Base-by-base conservation (phyloP, 164 flowering plant genomes). In the Aristolochia californica region DNA sequence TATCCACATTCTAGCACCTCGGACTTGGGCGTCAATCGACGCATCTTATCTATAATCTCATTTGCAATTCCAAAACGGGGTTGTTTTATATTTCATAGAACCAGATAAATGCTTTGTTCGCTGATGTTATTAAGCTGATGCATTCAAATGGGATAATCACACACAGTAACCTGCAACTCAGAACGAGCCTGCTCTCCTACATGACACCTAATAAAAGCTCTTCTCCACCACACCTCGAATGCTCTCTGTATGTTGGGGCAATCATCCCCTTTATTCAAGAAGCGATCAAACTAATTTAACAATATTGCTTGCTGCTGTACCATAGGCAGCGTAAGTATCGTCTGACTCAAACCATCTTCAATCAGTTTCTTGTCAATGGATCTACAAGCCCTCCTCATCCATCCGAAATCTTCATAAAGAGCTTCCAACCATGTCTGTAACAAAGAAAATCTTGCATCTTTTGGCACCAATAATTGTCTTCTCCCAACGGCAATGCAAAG, bases 161-260 rank as follows among this genome's bases (percentile, higher is more conserved):
- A 48, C 8, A 60, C 54, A 16, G 64, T 43, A 48, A 56, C 55
- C 61, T 61, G 61, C 61, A 55, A 40, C 34, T 58, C 62, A 51
- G 67, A 64, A 17, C 27, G 64, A 55, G 67, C 82, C 16, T 57
- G 69, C 15, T 62, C 59, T 0, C 74, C 45, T 17, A 43, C 68
- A 58, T 71, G 68, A 25, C 77, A 82, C 56, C 71, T 80, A 49
- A 84, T 65, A 30, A 88, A 91, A 67, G 95, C 73, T 74, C 98
- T 74, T 74, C 93, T 83, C 96, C 98, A 91, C 98, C 98, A 91
- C 23, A 87, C 72, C 69, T 87, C 94, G 62, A 91, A 88, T 26
- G 98, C 98, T 61, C 76, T 78, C 68, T 79, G 87, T 38, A 91
- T 75, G 57, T 91, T 87, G 20, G 98, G 98, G 51, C 86, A 88